Evolutionary conservation across 2,329 filamentous ascomycete species (phyloP), one percentile per base, ranked within the genome.

Genomic region (Canariomyces notabilis): DNA sequence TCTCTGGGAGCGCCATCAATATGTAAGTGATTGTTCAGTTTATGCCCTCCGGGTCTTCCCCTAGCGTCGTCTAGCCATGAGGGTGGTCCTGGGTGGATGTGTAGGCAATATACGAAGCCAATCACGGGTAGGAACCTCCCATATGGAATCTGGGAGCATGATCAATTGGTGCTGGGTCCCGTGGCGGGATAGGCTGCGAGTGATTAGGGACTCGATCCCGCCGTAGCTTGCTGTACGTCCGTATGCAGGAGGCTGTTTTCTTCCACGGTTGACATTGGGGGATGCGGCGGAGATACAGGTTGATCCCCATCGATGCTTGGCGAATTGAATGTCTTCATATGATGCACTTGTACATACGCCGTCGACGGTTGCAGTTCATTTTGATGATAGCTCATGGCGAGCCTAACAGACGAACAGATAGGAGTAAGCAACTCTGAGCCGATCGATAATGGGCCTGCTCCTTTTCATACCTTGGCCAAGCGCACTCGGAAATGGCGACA

Each of bases 11-110:
- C 23, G 19, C 6, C 29, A 12, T 26, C 35, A 33, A 11, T 38
- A 8, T 22, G 35, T 37, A 32, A 6, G 35, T 23, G 35, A 44
- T n/a, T n/a, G 42, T 22, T 29, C 21, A 42, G n/a, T n/a, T 36
- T 36, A 16, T 32, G 40, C 20, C 23, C 32, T 21, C 34, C 18
- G 7, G 14, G 26, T 5, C 26, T 29, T 9, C 9, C 9, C 3
- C 26, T 29, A 29, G 14, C 26, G 9, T 11, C 3, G 8, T 29
- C 26, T 9, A 9, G 26, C 7, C 9, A 9, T 12, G 4, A 11
- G 11, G 5, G 14, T 16, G n/a, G n/a, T 15, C 9, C 19, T 15
- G 16, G 16, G 40, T 19, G 33, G 2, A 36, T 36, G 22, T 33
- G 15, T 29, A 9, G 5, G 33, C 42, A 33, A 18, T 21, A 33